Base-by-base conservation (phyloP, 2,329 filamentous ascomycete genomes). In the Hypoxylon sp. region DNA sequence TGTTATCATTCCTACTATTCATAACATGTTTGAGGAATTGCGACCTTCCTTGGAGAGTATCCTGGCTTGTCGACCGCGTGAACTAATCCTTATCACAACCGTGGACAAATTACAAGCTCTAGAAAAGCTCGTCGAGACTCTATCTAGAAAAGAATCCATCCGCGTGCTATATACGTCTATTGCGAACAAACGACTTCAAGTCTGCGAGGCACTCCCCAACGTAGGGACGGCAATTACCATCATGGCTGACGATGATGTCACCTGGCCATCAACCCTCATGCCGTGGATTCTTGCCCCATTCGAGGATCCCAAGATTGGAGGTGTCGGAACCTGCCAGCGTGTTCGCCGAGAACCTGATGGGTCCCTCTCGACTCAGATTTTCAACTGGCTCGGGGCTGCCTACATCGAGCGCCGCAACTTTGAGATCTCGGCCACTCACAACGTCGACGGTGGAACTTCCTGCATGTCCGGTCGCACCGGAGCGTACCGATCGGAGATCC, bases 321-420 rank as follows among this genome's bases (percentile, higher is more conserved):
- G 91, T 23, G 93, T 97, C 45, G 91, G 92, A 26, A 96, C 93
- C 43, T 96, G 90, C 70, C 93, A 97, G 74, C 80, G 91, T 56
- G 83, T 97, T 59, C 85, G 86, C 67, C 87, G 91, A 56, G 84
- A 86, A 59, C 80, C 81, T 66, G 76, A 76, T 34, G 81, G 73
- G 1, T 82, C 83, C 29, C 74, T 84, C 66, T 76, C 77, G 17
- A 82, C 83, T 30, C 81, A 82, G 40, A 76, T 90, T 59, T 97
- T 87, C 85, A 92, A 92, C 68, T 97, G 93, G 79, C 81, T 97
- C 13, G 92, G 92, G 4, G 90, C 91, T 15, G 86, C 92, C 41
- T 97, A 97, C 71, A 88, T 97, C 57, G 90, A 96, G 72, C 85
- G 93, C 51, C 87, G 93, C 55, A 97, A 97, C 73, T 97, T 97